Evolutionary conservation across 768 basidiomycete species (phyloP).

Genomic region (Tubosaeta sp.): DNA sequence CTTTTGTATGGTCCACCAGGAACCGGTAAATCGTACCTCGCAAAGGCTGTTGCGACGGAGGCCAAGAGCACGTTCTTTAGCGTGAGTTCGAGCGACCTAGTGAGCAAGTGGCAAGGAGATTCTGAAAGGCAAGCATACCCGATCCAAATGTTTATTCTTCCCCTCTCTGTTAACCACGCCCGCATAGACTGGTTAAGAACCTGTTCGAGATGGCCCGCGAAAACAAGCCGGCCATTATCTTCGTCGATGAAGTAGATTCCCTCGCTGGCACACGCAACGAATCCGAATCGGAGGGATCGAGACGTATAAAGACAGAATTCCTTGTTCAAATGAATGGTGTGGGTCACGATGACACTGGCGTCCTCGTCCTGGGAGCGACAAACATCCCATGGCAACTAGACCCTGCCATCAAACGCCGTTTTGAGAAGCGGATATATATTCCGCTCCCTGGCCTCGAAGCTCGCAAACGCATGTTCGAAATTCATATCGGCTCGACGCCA

Average conservation of each 20-base stretch:
- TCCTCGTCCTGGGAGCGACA: slow-evolving; percentile 93
- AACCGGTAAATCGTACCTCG: slow-evolving; percentile 94
- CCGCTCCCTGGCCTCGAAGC: slow-evolving; percentile 94
- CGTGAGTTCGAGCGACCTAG: slow-evolving; percentile 90
- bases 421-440: slow-evolving; percentile 98
- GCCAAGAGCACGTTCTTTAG: slow-evolving; percentile 99
- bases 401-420: slow-evolving; percentile 96
- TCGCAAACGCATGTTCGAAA: slow-evolving; percentile 91
- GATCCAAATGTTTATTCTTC: background rate
- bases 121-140: slow-evolving; percentile 72
- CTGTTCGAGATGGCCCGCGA: slow-evolving; percentile 96
- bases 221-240: slow-evolving; percentile 95
- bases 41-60: slow-evolving; percentile 98
- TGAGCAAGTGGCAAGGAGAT: slow-evolving; percentile 99
- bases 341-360: slow-evolving; percentile 94
- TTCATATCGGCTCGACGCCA: slow-evolving; percentile 92
- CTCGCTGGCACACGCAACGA: slow-evolving; percentile 92
- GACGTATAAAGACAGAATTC: slow-evolving; percentile 97
- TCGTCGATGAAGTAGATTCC: slow-evolving; percentile 98
- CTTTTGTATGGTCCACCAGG: slow-evolving; percentile 96
- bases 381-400: slow-evolving; percentile 99
- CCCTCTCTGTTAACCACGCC: slow-evolving; percentile 1
- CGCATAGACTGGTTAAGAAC: slow-evolving; percentile 82
- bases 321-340: slow-evolving; percentile 99
- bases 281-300: slow-evolving; percentile 95